A percentile compares a stretch with the other conserved stretches of the same genome.
Conservation (phyloP, 371 early-diverging fungal species). For the Apophysomyces ossiformis region DNA sequence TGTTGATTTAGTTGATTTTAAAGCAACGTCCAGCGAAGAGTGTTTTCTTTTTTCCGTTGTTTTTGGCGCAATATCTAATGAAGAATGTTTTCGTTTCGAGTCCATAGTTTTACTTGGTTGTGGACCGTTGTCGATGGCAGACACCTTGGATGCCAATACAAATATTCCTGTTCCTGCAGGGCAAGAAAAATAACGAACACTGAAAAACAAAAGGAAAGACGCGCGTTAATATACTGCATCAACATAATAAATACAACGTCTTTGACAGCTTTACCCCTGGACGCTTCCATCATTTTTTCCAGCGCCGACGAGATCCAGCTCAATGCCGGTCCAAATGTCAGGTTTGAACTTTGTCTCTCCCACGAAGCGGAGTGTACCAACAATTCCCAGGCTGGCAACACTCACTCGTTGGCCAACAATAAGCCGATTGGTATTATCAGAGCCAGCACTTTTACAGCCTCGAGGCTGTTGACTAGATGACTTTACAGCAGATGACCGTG, state of each 20-base stretch:
- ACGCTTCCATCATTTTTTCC: slow-evolving; percentile 76
- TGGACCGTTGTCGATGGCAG: slow-evolving; percentile 7
- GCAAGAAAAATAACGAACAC: slow-evolving; percentile 69
- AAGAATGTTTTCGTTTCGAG: neutral
- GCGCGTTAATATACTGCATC: slow-evolving; percentile 1
- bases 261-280: slow-evolving; percentile 4
- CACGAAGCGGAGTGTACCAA: slow-evolving; percentile 67
- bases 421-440: slow-evolving; percentile 1
- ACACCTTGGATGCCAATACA: slow-evolving; percentile 62
- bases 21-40: neutral
- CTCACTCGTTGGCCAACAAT: slow-evolving; percentile 2
- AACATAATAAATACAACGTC: neutral
- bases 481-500: neutral
- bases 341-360: slow-evolving; percentile 71
- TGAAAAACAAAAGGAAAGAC: slow-evolving; percentile 25
- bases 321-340: slow-evolving; percentile 82
- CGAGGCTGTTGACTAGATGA: neutral
- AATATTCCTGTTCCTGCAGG: slow-evolving; percentile 72
- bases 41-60: slow-evolving; percentile 7
- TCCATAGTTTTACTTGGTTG: slow-evolving; percentile 10
- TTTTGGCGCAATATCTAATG: slow-evolving; percentile 1
- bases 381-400: slow-evolving; percentile 5
- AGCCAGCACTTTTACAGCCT: neutral
- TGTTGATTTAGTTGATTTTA: slow-evolving; percentile 9
- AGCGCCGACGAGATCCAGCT: slow-evolving; percentile 64